Percentiles rank a stretch among this genome's conserved stretches.
Evolutionary conservation across 768 basidiomycete genomes (phyloP).

Genomic region (Piloderma croceum): DNA sequence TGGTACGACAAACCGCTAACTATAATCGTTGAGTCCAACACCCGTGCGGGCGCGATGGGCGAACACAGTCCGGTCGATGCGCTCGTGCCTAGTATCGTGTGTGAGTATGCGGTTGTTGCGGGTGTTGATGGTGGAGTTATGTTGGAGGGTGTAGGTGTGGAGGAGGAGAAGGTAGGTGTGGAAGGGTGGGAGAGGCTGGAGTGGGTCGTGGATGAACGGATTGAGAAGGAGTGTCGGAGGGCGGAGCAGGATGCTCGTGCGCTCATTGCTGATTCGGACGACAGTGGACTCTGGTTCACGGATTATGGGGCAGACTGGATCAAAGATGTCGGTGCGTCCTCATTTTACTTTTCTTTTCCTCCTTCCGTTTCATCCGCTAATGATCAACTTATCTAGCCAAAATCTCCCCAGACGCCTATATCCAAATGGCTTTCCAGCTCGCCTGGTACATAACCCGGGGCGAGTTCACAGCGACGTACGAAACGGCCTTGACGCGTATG

Average conservation of each 20-base stretch:
- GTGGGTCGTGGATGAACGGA: slow-evolving; percentile 64
- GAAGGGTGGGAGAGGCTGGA: slow-evolving; percentile 58
- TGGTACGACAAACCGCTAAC: slow-evolving; percentile 89
- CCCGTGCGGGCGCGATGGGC: slow-evolving; percentile 79
- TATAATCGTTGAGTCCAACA: slow-evolving; percentile 78
- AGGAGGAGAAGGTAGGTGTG: slow-evolving; percentile 3
- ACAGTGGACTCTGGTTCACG: slow-evolving; percentile 74
- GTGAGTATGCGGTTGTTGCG: slow-evolving; percentile 74
- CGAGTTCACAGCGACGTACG: slow-evolving; percentile 83
- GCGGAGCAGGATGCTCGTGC: slow-evolving; percentile 53
- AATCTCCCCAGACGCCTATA: slow-evolving; percentile 72
- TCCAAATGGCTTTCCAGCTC: slow-evolving; percentile 89
- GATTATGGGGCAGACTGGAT: slow-evolving; percentile 89
- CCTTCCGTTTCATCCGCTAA: not conserved
- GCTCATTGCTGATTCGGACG: slow-evolving; percentile 76
- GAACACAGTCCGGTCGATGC: slow-evolving; percentile 92
- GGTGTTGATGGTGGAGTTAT: slow-evolving; percentile 52
- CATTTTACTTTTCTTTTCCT: not conserved
- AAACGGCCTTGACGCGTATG: slow-evolving; percentile 84
- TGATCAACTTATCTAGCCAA: slow-evolving; percentile 35
- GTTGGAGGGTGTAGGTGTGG: not conserved
- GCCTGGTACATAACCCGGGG: slow-evolving; percentile 82
- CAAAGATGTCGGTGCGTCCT: slow-evolving; percentile 56
- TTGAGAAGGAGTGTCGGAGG: slow-evolving; percentile 48
- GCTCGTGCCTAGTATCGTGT: slow-evolving; percentile 79